Percentiles rank a stretch among this genome's conserved stretches.
Conservation (phyloP, 2,329 filamentous ascomycete genomes). For the Sclerotinia subarctica region DNA sequence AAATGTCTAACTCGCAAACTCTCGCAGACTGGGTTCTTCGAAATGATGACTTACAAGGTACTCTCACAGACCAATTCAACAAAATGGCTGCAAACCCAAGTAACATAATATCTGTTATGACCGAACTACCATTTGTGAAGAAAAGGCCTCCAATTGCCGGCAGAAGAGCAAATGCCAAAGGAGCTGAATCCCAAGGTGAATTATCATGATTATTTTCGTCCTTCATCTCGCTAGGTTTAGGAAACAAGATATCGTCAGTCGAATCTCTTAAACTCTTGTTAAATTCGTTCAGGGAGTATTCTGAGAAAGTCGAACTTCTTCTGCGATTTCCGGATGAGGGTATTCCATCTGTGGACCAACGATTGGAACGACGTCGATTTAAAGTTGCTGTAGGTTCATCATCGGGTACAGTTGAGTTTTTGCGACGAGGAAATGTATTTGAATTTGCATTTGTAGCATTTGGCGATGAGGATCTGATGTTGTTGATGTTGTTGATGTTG, state of each 20-base stretch:
- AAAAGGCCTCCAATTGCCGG: conserved; percentile 82
- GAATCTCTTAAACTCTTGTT: conserved; percentile 61
- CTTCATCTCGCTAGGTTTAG: conserved; percentile 46
- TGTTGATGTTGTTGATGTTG: background rate
- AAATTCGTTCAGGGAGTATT: conserved; percentile 67
- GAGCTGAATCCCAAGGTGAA: conserved; percentile 74
- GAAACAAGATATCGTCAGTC: conserved; percentile 65
- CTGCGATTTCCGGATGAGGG: conserved; percentile 45
- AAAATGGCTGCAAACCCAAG: conserved; percentile 79
- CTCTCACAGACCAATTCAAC: conserved; percentile 85
- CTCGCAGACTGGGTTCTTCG: background rate
- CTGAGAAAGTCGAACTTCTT: conserved; percentile 75
- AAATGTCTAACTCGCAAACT: background rate
- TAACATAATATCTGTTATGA: conserved; percentile 82
- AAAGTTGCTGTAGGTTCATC: conserved; percentile 30
- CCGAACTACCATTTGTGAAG: conserved; percentile 77
- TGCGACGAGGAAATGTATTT: conserved; percentile 19
- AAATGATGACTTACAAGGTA: conserved; percentile 58
- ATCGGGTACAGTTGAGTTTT: conserved; percentile 16
- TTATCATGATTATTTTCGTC: conserved; percentile 48
- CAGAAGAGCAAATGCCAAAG: conserved; percentile 77
- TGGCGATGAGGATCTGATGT: background rate
- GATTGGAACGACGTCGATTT: conserved; percentile 29
- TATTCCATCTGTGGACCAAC: conserved; percentile 35
- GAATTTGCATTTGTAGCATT: conserved; percentile 16